Percentiles rank a stretch among this genome's conserved stretches.
Conservation (phyloP, 768 basidiomycete genomes). For the Lentinula edodes region DNA sequence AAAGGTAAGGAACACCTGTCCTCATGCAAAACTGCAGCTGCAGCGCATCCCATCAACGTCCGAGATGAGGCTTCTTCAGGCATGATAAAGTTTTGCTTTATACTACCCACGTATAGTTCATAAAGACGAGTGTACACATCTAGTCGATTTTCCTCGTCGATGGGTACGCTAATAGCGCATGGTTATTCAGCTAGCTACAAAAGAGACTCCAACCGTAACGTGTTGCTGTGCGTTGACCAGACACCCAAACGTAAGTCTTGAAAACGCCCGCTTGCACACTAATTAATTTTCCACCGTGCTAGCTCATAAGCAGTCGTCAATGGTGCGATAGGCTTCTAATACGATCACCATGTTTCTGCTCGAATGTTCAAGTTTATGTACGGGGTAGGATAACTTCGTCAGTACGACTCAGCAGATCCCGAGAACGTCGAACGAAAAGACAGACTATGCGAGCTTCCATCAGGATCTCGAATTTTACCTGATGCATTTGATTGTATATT, state of each 20-base stretch:
- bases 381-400: constrained; percentile 75
- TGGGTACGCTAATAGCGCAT: constrained; percentile 78
- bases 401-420: constrained; percentile 56
- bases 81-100: constrained; percentile 48
- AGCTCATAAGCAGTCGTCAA: constrained; percentile 85
- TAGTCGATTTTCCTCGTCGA: constrained; percentile 83
- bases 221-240: constrained; percentile 67
- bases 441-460: constrained; percentile 68
- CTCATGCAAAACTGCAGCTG: constrained; percentile 32
- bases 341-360: constrained; percentile 78
- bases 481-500: constrained; percentile 83
- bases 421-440: constrained; percentile 63
- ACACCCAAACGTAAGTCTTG: constrained; percentile 64
- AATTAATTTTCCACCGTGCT: not conserved
- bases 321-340: constrained; percentile 80
- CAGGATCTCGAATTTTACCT: constrained; percentile 70
- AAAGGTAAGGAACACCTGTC: constrained; percentile 30
- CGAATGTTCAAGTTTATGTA: constrained; percentile 80
- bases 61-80: constrained; percentile 69
- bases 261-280: not conserved
- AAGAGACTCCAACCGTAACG: constrained; percentile 52
- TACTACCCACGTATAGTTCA: not conserved
- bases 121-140: not conserved
- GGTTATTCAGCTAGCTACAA: constrained; percentile 73
- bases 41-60: constrained; percentile 58